These are phyloP conservation scores for Prunus fruticosa DNA, from an alignment of 306 rosid species.

Conservation along the genomic window DNA sequence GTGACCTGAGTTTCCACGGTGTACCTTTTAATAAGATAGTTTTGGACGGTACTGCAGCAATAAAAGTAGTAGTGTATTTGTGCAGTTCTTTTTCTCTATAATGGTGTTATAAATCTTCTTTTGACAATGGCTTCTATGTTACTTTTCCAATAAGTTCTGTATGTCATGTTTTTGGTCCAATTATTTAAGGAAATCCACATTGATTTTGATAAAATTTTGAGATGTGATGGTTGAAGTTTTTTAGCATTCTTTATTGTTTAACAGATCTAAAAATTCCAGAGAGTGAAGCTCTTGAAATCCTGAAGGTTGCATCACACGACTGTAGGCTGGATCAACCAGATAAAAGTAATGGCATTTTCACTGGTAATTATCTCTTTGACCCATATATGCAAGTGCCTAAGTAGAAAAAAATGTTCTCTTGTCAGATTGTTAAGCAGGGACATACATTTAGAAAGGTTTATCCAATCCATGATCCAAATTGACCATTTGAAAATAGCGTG, in stretches of 20 bases:
- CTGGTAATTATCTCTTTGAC: slow-evolving; percentile 47
- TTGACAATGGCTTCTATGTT: neutral
- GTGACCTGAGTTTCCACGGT: neutral
- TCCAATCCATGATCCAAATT: neutral
- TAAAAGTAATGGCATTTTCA: slow-evolving; percentile 30
- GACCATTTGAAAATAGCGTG: neutral
- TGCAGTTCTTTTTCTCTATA: neutral
- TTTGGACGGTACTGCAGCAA: neutral
- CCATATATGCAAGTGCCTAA: slow-evolving; percentile 1
- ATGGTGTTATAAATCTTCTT: neutral
- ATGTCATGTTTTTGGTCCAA: neutral
- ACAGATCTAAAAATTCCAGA: slow-evolving; percentile 64
- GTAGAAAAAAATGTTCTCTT: neutral
- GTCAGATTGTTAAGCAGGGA: neutral
- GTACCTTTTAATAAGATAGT: neutral
- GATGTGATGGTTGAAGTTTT: neutral
- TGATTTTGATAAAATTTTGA: neutral
- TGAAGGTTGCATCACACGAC: slow-evolving; percentile 46
- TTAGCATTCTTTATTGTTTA: slow-evolving; percentile 17
- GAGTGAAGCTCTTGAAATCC: slow-evolving; percentile 68
- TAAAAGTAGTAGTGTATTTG: neutral
- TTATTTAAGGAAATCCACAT: no score
- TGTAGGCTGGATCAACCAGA: slow-evolving; percentile 46
- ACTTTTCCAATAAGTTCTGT: neutral
- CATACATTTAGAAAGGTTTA: neutral